These are phyloP conservation scores for Globisporangium echinulatum DNA, from an alignment of 352 stramenopile genomes.

Conservation along the genomic window DNA sequence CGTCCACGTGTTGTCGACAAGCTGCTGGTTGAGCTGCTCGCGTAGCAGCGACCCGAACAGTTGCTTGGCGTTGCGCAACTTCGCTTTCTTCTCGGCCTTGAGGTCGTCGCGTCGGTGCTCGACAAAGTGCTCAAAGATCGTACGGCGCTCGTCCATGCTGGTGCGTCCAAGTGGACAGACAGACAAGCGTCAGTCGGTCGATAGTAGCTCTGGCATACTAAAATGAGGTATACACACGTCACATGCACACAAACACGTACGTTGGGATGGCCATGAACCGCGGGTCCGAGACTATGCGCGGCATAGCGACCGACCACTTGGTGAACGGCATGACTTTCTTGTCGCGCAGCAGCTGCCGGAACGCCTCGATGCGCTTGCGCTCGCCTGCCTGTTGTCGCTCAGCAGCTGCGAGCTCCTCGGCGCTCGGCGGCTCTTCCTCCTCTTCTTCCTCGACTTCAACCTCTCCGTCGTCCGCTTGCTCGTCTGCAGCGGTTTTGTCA, in stretches of 20 bases:
- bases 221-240: too few relatives aligned
- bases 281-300: conserved; percentile 61
- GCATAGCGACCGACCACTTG: conserved; percentile 77
- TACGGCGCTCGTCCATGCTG: conserved; percentile 73
- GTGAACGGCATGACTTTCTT: conserved; percentile 83
- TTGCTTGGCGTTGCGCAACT: conserved; percentile 58
- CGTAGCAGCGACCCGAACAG: conserved; percentile 33
- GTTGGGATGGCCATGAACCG: conserved; percentile 64
- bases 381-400: conserved; percentile 30
- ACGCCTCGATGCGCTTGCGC: conserved; percentile 46
- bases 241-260: conserved; percentile 12
- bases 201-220: neutral
- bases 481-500: conserved; percentile 1
- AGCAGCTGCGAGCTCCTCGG: conserved; percentile 23
- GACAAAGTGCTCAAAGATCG: conserved; percentile 78
- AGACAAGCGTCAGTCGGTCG: conserved; percentile 1
- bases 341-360: conserved; percentile 65
- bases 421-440: neutral
- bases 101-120: conserved; percentile 66
- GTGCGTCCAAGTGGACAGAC: neutral
- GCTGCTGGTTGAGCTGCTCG: conserved; percentile 32
- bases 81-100: conserved; percentile 70
- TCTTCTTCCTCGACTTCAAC: conserved; percentile 19
- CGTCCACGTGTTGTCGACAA: conserved; percentile 28
- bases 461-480: neutral